Conservation (phyloP, 192 early-diverging fungal genomes). For the Rhizophagus clarus region DNA sequence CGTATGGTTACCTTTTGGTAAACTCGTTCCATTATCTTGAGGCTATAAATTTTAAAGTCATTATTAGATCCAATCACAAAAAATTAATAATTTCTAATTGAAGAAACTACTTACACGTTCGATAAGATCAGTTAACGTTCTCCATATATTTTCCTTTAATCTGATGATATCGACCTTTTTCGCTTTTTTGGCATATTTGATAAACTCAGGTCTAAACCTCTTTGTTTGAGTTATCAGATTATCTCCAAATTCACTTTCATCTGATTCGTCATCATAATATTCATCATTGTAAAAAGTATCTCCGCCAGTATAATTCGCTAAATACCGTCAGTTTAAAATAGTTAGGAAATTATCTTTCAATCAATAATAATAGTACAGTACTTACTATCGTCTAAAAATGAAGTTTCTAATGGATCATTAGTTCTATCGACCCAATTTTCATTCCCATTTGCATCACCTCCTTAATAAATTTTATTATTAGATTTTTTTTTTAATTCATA, state of each 20-base stretch:
- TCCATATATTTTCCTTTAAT: conserved; percentile 97
- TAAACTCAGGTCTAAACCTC: conserved; percentile 64
- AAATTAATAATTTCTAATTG: too few relatives aligned
- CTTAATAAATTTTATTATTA: neutral
- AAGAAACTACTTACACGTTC: too few relatives aligned
- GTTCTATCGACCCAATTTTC: too few relatives aligned
- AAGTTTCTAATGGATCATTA: neutral
- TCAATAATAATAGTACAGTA: neutral
- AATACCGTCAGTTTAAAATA: neutral
- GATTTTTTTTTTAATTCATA: neutral
- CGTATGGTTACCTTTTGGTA: too few relatives aligned
- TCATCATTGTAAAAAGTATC: conserved; percentile 25
- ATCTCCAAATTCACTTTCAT: conserved; percentile 48
- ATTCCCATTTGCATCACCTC: neutral
- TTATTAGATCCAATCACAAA: too few relatives aligned
- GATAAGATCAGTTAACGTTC: conserved; percentile 61
- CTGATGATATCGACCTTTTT: conserved; percentile 95
- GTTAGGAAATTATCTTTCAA: neutral
- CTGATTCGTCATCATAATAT: conserved; percentile 33
- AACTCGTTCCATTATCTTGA: conserved; percentile 54
- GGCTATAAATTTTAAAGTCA: too few relatives aligned
- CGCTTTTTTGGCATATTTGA: conserved; percentile 84
- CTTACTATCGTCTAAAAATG: conserved; percentile 8
- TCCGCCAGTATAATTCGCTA: conserved; percentile 4
- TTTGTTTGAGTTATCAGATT: conserved; percentile 63